Evolutionary conservation across 495 filamentous ascomycete genomes (phyloP).

Genomic region (Neurospora sp.): DNA sequence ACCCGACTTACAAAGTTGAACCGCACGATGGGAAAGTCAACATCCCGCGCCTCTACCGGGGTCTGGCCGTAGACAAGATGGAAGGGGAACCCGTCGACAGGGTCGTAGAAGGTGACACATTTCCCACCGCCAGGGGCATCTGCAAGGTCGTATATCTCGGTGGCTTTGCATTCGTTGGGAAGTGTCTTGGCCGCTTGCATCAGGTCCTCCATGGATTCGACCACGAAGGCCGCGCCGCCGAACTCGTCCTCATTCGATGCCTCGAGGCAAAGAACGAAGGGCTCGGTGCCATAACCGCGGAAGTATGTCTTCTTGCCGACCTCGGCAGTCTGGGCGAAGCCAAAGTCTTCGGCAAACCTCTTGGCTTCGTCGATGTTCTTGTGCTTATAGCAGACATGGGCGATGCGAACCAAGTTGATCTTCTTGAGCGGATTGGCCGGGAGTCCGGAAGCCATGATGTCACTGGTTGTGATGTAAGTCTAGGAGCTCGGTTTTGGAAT

Average conservation of each 20-base stretch:
- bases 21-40: slow-evolving; percentile 34
- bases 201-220: slow-evolving; percentile 48
- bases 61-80: slow-evolving; percentile 49
- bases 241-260: slow-evolving; percentile 41
- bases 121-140: slow-evolving; percentile 50
- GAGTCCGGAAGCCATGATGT: slow-evolving; percentile 18
- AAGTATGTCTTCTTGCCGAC: slow-evolving; percentile 44
- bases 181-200: slow-evolving; percentile 32
- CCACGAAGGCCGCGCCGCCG: slow-evolving; percentile 42
- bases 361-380: slow-evolving; percentile 35
- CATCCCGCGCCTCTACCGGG: slow-evolving; percentile 20
- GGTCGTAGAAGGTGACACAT: slow-evolving; percentile 47
- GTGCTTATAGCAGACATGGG: slow-evolving; percentile 50
- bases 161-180: slow-evolving; percentile 31
- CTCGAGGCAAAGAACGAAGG: slow-evolving; percentile 42
- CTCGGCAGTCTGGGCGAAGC: slow-evolving; percentile 37
- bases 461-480: not conserved
- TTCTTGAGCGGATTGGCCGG: slow-evolving; percentile 23
- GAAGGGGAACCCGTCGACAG: slow-evolving; percentile 47
- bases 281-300: slow-evolving; percentile 51
- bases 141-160: slow-evolving; percentile 38
- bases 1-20: slow-evolving; percentile 29
- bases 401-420: slow-evolving; percentile 43
- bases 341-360: slow-evolving; percentile 47
- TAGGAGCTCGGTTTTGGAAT: not conserved